phyloP scores from a whole-genome alignment of 768 basidiomycete species.

The Cubamyces lactineus region DNA sequence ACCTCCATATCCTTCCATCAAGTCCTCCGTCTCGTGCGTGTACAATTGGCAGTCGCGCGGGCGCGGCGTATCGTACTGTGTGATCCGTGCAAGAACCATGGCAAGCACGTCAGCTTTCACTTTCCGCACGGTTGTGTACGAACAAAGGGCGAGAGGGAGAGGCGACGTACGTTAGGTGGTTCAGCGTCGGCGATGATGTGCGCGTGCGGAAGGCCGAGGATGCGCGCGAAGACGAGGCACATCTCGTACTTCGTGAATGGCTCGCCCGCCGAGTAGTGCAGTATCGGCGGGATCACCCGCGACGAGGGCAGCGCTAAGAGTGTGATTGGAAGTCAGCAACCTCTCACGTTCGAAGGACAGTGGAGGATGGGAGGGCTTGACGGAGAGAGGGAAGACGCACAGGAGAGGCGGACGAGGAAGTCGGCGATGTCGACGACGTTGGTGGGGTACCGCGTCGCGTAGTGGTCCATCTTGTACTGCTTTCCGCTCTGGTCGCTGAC shows the following conservation, averaged over 20 bases:
- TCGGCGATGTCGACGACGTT: slow-evolving; percentile 86
- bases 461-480: slow-evolving; percentile 94
- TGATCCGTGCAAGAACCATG: no score
- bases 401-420: slow-evolving; percentile 76
- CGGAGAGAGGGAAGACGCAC: slow-evolving; percentile 44
- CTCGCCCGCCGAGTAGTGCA: slow-evolving; percentile 86
- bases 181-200: slow-evolving; percentile 79
- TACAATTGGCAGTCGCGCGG: slow-evolving; percentile 83
- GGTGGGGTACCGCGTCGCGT: slow-evolving; percentile 90
- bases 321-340: slow-evolving; percentile 34
- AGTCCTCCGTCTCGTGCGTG: slow-evolving; percentile 70
- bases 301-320: slow-evolving; percentile 39
- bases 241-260: slow-evolving; percentile 94
- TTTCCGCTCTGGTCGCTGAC: slow-evolving; percentile 88
- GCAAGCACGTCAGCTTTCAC: neutral
- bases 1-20: slow-evolving; percentile 51
- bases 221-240: slow-evolving; percentile 73
- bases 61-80: slow-evolving; percentile 63
- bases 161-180: slow-evolving; percentile 52
- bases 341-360: no score
- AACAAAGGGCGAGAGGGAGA: no score
- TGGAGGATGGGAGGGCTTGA: neutral
- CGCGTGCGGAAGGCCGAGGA: slow-evolving; percentile 67
- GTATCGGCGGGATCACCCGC: slow-evolving; percentile 60
- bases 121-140: neutral